Evolutionary conservation across 441 rosid species (phyloP).

Genomic region (Erodium trifolium): DNA sequence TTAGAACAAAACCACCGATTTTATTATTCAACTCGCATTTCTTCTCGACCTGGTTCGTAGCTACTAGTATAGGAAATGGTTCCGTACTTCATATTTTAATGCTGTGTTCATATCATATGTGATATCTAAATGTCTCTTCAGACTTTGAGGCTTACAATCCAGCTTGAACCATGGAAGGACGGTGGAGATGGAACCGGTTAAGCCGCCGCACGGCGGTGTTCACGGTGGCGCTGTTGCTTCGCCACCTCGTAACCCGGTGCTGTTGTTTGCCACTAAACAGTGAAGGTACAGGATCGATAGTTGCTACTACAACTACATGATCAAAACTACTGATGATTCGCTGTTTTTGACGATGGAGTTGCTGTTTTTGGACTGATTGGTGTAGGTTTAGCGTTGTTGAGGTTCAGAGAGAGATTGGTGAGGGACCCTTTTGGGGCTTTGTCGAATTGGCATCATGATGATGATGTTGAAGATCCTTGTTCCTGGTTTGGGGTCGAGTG

Average conservation of each 20-base stretch:
- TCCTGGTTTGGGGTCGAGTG: conserved; percentile 83
- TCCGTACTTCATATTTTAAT: not conserved
- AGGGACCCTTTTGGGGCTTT: conserved; percentile 68
- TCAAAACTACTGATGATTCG: not conserved
- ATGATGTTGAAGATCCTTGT: conserved; percentile 32
- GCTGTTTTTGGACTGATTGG: not conserved
- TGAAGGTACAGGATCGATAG: conserved; percentile 39
- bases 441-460: conserved; percentile 41
- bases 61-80: too few relatives aligned
- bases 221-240: conserved; percentile 19
- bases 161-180: conserved; percentile 17
- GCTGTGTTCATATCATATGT: not conserved
- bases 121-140: not conserved
- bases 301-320: not conserved
- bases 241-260: not conserved
- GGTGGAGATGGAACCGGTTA: conserved; percentile 25
- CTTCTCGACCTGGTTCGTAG: too few relatives aligned
- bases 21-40: not conserved
- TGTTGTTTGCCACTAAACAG: conserved; percentile 35
- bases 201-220: too few relatives aligned
- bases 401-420: conserved; percentile 48
- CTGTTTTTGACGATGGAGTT: too few relatives aligned
- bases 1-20: not conserved
- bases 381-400: conserved; percentile 57
- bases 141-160: not conserved